A percentile compares a stretch with the other conserved stretches of the same genome.
These are phyloP conservation scores for Eruca vesicaria DNA, from an alignment of 441 rosid genomes.

Conservation along the genomic window DNA sequence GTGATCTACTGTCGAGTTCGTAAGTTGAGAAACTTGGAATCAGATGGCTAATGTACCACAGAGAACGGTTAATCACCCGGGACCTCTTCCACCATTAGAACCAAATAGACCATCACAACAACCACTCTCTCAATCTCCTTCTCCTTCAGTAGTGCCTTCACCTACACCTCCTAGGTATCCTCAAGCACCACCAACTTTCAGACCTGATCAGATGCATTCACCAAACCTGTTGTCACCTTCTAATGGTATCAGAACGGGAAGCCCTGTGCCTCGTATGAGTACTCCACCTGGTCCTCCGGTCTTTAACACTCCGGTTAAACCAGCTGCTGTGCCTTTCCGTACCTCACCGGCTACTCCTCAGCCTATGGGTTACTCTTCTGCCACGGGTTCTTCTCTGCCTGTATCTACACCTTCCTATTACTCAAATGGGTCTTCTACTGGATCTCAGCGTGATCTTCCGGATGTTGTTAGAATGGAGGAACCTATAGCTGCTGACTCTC, in stretches of 20 bases:
- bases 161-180: conserved; percentile 68
- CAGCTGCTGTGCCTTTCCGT: conserved; percentile 94
- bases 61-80: conserved; percentile 50
- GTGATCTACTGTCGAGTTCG: background rate
- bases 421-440: conserved; percentile 66
- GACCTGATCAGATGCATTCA: conserved; percentile 56
- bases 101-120: conserved; percentile 46
- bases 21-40: conserved; percentile 12
- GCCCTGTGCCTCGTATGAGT: conserved; percentile 74
- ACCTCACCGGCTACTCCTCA: conserved; percentile 92
- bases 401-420: conserved; percentile 82
- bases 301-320: conserved; percentile 87
- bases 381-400: conserved; percentile 60
- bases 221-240: conserved; percentile 57
- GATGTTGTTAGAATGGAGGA: conserved; percentile 53
- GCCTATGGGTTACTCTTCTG: conserved; percentile 76
- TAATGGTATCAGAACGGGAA: conserved; percentile 65
- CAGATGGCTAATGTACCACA: conserved; percentile 64
- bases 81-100: conserved; percentile 39
- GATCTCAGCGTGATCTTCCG: conserved; percentile 57
- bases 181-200: conserved; percentile 47
- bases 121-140: conserved; percentile 47
- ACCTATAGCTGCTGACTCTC: conserved; percentile 46
- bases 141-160: conserved; percentile 51
- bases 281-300: conserved; percentile 97